Evolutionary conservation across 176 grass and related monocot genomes (phyloP), one percentile per base, ranked within the genome.

Genomic region (Triticum monococcum): DNA sequence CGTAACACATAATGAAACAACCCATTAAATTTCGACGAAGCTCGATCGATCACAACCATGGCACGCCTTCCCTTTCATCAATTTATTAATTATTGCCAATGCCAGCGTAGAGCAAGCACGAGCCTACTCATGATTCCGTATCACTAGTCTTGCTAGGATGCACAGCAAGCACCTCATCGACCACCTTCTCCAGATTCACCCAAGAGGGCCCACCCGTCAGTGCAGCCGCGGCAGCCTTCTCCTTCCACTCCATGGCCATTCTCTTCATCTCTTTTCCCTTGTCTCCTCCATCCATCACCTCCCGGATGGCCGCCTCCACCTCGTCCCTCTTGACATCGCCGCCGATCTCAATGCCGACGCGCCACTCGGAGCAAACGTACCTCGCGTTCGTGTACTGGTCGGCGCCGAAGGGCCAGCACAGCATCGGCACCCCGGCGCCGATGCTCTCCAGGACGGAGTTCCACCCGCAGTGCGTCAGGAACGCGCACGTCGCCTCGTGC

Each of bases 381-480:
- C 59, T 17, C 12, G 22, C 5, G 8, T 79, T 79, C 1, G 35
- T 41, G 22, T 10, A 24, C 59, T 79, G 59, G 1, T 79, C 78
- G 35, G 4, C 13, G 13, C 2, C 57, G n/a, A 20, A 26, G 8
- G 36, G 59, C 59, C 78, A 64, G 23, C 59, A 79, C 8, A 79
- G 1, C 78, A 79, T 79, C 2, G 78, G 78, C 78, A 64, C 78
- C 2, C 78, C 78, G 2, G 35, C 36, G 22, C 12, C 24, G 1
- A 85, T 12, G 62, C 50, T 71, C 43, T 92, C 87, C 20, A 92
- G 60, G 5, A 64, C 11, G 4, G 83, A 92, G 90, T 92, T 92
- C 90, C 90, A 92, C 12, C 90, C 90, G 61, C 87, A 83, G 75
- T 92, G 90, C 20, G 90, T 89, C 33, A 93, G 20, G 77, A 89